These are phyloP conservation scores for Neurospora sp. DNA, from an alignment of 2,329 filamentous ascomycete species.

Conservation along the genomic window DNA sequence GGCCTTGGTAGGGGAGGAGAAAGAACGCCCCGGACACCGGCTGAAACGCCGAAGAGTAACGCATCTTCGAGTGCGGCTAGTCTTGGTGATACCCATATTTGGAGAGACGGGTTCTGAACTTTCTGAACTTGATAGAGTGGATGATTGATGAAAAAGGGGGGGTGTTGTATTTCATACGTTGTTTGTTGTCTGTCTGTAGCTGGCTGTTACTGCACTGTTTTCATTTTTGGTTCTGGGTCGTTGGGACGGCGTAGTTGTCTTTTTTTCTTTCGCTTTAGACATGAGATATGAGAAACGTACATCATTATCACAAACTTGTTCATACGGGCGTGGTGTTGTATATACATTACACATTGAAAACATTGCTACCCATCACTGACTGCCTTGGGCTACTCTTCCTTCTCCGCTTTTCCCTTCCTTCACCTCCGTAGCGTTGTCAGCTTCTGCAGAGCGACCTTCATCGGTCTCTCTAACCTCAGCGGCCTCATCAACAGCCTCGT, in stretches of 20 bases:
- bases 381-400: not conserved
- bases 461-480: too few species aligned
- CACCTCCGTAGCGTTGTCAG: not conserved
- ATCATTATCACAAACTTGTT: not conserved
- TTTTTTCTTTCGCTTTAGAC: not conserved
- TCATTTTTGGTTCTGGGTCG: not conserved
- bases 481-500: slow-evolving; percentile 1
- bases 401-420: not conserved
- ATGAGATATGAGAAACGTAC: not conserved
- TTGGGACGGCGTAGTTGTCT: not conserved
- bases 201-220: slow-evolving; percentile 1
- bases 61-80: slow-evolving; percentile 33
- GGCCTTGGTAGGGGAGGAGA: not conserved
- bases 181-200: not conserved
- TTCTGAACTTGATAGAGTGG: not conserved
- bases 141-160: not conserved
- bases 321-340: not conserved
- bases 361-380: not conserved
- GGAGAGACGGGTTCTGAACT: slow-evolving; percentile 26
- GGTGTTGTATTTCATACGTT: not conserved
- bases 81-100: slow-evolving; percentile 40
- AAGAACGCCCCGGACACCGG: slow-evolving; percentile 2
- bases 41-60: slow-evolving; percentile 22
- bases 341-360: not conserved
- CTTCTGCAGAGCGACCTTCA: not conserved